Evolutionary conservation across 495 filamentous ascomycete genomes (phyloP).

Genomic region (Bryoglossum gracile): DNA sequence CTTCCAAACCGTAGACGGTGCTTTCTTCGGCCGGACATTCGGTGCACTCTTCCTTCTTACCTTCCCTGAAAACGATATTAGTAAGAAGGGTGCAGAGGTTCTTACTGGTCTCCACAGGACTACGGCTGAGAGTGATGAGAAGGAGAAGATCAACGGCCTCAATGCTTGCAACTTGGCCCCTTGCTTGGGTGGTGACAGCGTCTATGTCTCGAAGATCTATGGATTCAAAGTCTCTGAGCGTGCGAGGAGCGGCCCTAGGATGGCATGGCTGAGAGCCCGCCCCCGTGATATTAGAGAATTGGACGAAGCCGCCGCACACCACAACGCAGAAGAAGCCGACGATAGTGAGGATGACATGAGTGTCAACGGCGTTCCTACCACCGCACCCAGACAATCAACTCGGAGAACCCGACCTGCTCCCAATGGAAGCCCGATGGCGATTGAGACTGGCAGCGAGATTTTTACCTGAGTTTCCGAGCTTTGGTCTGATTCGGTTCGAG

Average conservation of each 20-base stretch:
- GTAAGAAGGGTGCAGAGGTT: constrained; percentile 41
- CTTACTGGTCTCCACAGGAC: constrained; percentile 19
- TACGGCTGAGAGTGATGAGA: constrained; percentile 36
- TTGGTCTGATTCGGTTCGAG: constrained; percentile 7
- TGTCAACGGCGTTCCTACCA: constrained; percentile 30
- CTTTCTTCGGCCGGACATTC: constrained; percentile 95
- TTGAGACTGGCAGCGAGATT: constrained; percentile 38
- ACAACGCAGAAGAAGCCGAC: constrained; percentile 45
- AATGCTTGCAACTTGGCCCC: constrained; percentile 76
- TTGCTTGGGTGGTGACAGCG: constrained; percentile 70
- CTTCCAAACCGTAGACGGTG: constrained; percentile 95
- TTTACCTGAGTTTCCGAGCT: constrained; percentile 1
- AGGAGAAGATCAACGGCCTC: constrained; percentile 71
- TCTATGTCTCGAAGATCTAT: constrained; percentile 95
- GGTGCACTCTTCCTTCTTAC: constrained; percentile 92
- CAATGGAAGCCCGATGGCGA: constrained; percentile 46
- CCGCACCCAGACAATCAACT: constrained; percentile 22
- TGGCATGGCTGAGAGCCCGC: constrained; percentile 90
- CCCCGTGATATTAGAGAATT: constrained; percentile 72
- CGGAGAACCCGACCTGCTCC: constrained; percentile 28
- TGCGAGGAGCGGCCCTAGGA: constrained; percentile 78
- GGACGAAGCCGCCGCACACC: constrained; percentile 63
- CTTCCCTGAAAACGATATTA: constrained; percentile 88
- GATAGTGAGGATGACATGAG: constrained; percentile 36
- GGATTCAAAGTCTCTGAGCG: constrained; percentile 89